A percentile compares a stretch with the other conserved stretches of the same genome.
Conservation (phyloP, 805 yeast species). For the Starmerella tilneyi region DNA sequence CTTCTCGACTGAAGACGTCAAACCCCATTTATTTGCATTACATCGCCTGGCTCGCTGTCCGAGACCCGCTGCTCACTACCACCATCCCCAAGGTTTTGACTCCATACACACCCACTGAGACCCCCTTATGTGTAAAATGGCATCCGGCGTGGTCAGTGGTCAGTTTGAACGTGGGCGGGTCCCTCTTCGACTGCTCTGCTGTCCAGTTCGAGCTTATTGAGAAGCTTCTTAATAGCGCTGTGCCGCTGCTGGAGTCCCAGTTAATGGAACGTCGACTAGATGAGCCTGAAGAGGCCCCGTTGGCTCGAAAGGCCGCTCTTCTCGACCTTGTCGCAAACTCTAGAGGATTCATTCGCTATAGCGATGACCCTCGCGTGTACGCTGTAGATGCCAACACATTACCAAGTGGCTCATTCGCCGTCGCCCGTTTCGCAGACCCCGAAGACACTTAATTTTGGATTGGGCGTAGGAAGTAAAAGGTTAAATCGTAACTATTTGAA, state of each 20-base stretch:
- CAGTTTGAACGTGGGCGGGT: not conserved
- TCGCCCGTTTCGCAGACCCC: not conserved
- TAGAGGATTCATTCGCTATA: not conserved
- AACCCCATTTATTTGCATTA: not conserved
- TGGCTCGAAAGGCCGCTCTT: not conserved
- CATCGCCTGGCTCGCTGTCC: not conserved
- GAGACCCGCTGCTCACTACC: not conserved
- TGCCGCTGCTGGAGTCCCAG: not conserved
- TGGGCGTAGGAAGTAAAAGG: too few relatives aligned
- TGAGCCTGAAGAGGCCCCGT: not conserved
- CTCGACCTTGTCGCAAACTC: not conserved
- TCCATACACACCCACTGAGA: not conserved
- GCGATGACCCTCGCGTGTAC: not conserved
- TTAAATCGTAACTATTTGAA: not conserved
- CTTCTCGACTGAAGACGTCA: not conserved
- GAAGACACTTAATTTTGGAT: not conserved
- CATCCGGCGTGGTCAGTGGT: constrained; percentile 9
- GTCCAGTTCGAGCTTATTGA: constrained; percentile 5
- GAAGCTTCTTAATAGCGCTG: not conserved
- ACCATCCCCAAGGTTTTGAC: not conserved
- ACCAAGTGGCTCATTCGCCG: not conserved
- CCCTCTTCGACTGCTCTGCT: constrained; percentile 6
- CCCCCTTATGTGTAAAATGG: not conserved
- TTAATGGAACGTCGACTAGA: not conserved
- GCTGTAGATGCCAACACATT: not conserved